These are phyloP conservation scores for Rhodotorula sp. DNA, from an alignment of 1,284 basidiomycete species.

Conservation along the genomic window DNA sequence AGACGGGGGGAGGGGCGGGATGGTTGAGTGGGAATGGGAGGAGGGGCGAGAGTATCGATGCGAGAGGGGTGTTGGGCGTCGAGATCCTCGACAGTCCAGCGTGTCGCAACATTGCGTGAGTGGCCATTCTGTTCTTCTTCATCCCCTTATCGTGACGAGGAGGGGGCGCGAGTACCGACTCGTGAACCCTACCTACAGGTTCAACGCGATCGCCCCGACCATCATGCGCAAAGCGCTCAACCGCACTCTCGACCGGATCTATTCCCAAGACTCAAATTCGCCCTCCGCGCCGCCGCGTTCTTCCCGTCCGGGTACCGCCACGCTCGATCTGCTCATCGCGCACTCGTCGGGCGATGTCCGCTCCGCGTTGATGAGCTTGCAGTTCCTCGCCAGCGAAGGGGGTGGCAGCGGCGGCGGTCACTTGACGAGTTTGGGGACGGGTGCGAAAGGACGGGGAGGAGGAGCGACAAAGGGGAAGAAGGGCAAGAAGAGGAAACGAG, in stretches of 20 bases:
- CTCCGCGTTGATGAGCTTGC: slow-evolving; percentile 86
- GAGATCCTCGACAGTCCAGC: slow-evolving; percentile 62
- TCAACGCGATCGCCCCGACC: slow-evolving; percentile 87
- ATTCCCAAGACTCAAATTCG: slow-evolving; percentile 46
- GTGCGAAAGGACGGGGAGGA: background rate
- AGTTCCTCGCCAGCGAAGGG: slow-evolving; percentile 59
- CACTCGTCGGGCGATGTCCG: slow-evolving; percentile 86
- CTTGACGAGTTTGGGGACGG: slow-evolving; percentile 4
- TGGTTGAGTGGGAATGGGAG: slow-evolving; percentile 52
- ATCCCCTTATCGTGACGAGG: background rate
- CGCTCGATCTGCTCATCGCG: slow-evolving; percentile 71
- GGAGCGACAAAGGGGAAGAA: slow-evolving; percentile 42
- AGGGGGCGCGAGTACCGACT: no score
- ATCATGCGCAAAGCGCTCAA: slow-evolving; percentile 77
- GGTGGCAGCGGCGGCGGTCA: background rate
- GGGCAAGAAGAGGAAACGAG: slow-evolving; percentile 2
- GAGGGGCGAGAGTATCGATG: slow-evolving; percentile 46
- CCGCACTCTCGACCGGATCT: slow-evolving; percentile 57
- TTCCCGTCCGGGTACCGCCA: slow-evolving; percentile 31
- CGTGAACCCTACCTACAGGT: slow-evolving; percentile 52
- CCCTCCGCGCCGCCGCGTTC: background rate
- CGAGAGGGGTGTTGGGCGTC: slow-evolving; percentile 46
- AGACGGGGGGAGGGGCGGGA: slow-evolving; percentile 56
- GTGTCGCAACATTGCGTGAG: slow-evolving; percentile 71
- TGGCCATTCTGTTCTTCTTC: slow-evolving; percentile 15